Evolutionary conservation across 2,329 filamentous ascomycete genomes (phyloP).

Genomic region (Diaporthe sp.): DNA sequence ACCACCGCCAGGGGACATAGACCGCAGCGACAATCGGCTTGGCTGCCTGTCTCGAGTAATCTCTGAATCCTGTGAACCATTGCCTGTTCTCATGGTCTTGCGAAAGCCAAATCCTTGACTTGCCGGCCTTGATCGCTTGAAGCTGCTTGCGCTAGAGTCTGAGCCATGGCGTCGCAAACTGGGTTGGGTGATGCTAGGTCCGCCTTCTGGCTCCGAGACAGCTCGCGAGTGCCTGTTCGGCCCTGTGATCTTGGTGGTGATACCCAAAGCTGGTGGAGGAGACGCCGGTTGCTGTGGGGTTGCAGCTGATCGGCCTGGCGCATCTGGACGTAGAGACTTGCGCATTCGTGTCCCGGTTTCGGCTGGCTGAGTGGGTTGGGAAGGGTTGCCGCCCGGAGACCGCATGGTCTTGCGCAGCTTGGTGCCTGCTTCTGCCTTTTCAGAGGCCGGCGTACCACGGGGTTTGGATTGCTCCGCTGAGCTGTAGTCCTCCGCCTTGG

Average conservation of each 20-base stretch:
- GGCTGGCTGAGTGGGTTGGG: constrained; percentile 1
- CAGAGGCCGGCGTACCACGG: constrained; percentile 33
- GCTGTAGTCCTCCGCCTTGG: constrained; percentile 36
- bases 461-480: constrained; percentile 28
- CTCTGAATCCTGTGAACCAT: constrained; percentile 38
- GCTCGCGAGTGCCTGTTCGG: constrained; percentile 27
- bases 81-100: constrained; percentile 74
- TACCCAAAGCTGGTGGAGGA: constrained; percentile 27
- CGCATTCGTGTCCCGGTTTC: constrained; percentile 48
- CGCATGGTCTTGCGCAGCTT: constrained; percentile 61
- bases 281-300: constrained; percentile 19
- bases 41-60: constrained; percentile 28
- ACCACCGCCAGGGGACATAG: constrained; percentile 72
- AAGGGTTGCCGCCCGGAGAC: constrained; percentile 36
- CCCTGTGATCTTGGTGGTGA: neutral
- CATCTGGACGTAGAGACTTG: constrained; percentile 41
- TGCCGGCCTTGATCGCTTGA: constrained; percentile 70
- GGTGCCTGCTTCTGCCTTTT: constrained; percentile 35
- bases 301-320: constrained; percentile 17
- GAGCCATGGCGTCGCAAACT: constrained; percentile 65
- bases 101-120: constrained; percentile 71
- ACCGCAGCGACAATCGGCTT: constrained; percentile 73
- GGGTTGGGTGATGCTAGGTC: constrained; percentile 42
- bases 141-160: constrained; percentile 83
- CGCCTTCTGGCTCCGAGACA: constrained; percentile 17